Evolutionary conservation across 352 stramenopile genomes (phyloP).

Genomic region (Phytophthora cactorum): DNA sequence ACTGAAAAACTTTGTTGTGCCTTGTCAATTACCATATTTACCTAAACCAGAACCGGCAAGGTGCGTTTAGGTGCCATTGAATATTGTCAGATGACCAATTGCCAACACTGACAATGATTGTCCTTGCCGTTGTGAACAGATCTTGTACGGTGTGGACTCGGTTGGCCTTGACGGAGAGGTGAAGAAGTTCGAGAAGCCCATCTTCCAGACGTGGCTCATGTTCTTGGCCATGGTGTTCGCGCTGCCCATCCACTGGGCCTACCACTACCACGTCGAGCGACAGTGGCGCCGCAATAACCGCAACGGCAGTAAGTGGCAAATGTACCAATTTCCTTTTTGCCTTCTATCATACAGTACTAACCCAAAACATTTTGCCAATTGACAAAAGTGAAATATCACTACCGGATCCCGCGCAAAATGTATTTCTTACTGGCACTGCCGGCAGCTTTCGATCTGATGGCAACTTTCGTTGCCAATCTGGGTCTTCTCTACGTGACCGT

Average conservation of each 20-base stretch:
- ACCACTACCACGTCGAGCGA: slow-evolving; percentile 80
- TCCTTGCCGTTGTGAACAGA: slow-evolving; percentile 50
- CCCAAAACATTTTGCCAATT: slow-evolving; percentile 1
- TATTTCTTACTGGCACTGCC: slow-evolving; percentile 95
- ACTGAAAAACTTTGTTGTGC: slow-evolving; percentile 4
- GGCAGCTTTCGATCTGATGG: slow-evolving; percentile 93
- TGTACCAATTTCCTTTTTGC: not conserved
- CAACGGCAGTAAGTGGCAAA: slow-evolving; percentile 62
- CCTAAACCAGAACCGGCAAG: slow-evolving; percentile 65
- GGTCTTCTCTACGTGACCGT: slow-evolving; percentile 93
- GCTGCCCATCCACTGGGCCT: slow-evolving; percentile 92
- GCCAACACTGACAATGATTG: slow-evolving; percentile 8
- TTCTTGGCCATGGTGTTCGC: slow-evolving; percentile 96
- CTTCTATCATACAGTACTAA: not conserved
- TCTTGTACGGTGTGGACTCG: slow-evolving; percentile 93
- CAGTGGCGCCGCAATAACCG: slow-evolving; percentile 66
- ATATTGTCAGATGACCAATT: slow-evolving; percentile 1
- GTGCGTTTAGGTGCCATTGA: slow-evolving; percentile 25
- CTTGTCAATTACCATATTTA: not conserved
- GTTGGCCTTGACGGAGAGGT: slow-evolving; percentile 87
- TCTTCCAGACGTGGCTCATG: slow-evolving; percentile 97
- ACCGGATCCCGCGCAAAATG: slow-evolving; percentile 89
- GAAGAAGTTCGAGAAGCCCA: slow-evolving; percentile 94
- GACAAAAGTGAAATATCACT: slow-evolving; percentile 67
- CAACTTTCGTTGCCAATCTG: slow-evolving; percentile 95